Conservation (phyloP, 2,329 filamentous ascomycete species). For the Ciborinia camelliae region DNA sequence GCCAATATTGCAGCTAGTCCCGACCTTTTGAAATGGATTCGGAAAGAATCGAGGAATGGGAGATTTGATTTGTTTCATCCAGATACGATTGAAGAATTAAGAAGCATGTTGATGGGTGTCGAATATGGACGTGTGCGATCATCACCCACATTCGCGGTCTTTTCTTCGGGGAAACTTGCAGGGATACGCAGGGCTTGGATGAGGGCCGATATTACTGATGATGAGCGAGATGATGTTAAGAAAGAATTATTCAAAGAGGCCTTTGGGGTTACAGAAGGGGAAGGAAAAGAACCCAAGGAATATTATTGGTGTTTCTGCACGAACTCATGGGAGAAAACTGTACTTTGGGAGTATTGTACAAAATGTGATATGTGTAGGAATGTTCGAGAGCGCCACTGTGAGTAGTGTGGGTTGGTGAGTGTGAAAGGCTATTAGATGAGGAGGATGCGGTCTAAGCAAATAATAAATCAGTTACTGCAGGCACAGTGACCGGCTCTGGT, state of each 20-base stretch:
- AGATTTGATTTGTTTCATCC: constrained; percentile 1
- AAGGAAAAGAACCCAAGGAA: background rate
- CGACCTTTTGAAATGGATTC: constrained; percentile 15
- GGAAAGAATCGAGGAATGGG: constrained; percentile 3
- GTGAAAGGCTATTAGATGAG: background rate
- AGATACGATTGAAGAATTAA: constrained; percentile 3
- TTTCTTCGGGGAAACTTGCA: background rate
- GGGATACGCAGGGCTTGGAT: background rate
- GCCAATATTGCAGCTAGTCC: background rate
- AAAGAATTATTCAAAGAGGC: constrained; percentile 3
- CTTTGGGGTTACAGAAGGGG: background rate
- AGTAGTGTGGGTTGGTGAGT: background rate
- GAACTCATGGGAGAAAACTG: background rate
- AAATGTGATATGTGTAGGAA: constrained; percentile 6
- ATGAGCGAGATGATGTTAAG: background rate
- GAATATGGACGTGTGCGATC: background rate
- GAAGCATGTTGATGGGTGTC: constrained; percentile 2
- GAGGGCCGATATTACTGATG: background rate
- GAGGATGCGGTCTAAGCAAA: background rate
- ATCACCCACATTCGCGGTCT: background rate
- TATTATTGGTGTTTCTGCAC: constrained; percentile 14
- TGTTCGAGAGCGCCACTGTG: constrained; percentile 2
- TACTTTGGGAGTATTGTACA: background rate
- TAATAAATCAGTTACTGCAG: background rate
- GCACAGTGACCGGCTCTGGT: too few relatives aligned